Evolutionary conservation across 106 monocot genomes (phyloP), one percentile per base, ranked within the genome.

Genomic region (Cymbidium sinense): DNA sequence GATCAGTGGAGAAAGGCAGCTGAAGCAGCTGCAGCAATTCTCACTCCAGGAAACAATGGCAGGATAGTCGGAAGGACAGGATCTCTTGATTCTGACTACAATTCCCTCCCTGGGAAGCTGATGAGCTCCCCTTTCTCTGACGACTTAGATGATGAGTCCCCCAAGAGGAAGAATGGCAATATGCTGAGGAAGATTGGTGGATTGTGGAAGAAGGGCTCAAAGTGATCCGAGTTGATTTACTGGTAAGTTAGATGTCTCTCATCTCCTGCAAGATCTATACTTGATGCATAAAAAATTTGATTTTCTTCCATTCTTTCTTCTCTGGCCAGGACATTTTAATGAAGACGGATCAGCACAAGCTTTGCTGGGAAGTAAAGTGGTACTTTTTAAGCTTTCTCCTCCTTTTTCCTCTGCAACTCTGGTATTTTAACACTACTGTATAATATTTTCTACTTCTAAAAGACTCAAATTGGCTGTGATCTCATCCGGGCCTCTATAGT

Each of bases 1-100:
- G 95, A 99, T 33, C 99, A 99, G 65, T 99, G 99, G 99, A 88
- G 99, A 69, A 99, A 99, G 82, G 99, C 99, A 2, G 99, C 99
- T 17, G 99, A 99, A 75, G 91, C 95, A 2, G 99, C 99, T 2
- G 90, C 95, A 4, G 89, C 95, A 0, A 84, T 90, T 33, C 87
- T 99, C 7, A 85, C 83, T 19, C 83, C 81, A 2, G 83, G 81
- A 19, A 83, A 84, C 78, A 85, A 88, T 44, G 85, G 85, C 43
- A 82, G 78, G 30, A 47, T 47, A 47, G 21, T 87, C 50, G 93
- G 88, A 75, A 84, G 93, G 70, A 83, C 88, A 11, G 84, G 93
- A 5, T 91, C 96, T 12, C 23, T 89, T 50, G 90, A 90, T 64
- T 76, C 90, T 2, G 81, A 78, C 11, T 91, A 86, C 58, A 76